Evolutionary conservation across 805 yeast species (phyloP).

Genomic region (Starmerella vitae): DNA sequence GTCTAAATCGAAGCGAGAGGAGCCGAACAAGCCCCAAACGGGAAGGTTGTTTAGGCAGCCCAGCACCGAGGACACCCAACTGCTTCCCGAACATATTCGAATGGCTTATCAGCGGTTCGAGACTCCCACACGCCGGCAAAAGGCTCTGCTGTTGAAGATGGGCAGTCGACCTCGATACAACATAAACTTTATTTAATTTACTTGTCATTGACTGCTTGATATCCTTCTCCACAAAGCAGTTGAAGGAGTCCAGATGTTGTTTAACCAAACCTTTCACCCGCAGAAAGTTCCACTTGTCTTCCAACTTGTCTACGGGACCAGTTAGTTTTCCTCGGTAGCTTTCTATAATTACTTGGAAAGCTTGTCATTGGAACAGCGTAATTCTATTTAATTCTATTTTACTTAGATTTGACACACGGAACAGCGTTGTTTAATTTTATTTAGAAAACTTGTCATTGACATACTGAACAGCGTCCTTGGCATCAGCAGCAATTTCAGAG

Average conservation of each 20-base stretch:
- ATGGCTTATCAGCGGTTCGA: constrained; percentile 21
- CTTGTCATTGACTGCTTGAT: background rate
- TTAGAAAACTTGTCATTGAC: constrained; percentile 4
- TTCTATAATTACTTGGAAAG: too few relatives aligned
- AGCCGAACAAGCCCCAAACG: constrained; percentile 7
- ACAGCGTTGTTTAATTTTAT: background rate
- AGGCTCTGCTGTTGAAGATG: constrained; percentile 15
- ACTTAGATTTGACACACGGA: too few relatives aligned
- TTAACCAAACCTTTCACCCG: constrained; percentile 83
- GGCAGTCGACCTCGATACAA: constrained; percentile 15
- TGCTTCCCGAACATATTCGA: constrained; percentile 20
- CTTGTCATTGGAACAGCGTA: too few relatives aligned
- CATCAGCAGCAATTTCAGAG: constrained; percentile 75
- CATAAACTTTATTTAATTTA: constrained; percentile 12
- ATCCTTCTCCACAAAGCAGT: background rate
- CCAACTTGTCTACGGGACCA: constrained; percentile 80
- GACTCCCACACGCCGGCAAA: constrained; percentile 11
- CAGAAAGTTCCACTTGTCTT: constrained; percentile 94
- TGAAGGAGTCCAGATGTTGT: background rate
- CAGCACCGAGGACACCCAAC: constrained; percentile 20
- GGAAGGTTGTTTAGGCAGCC: constrained; percentile 17
- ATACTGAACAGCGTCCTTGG: constrained; percentile 12
- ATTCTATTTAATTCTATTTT: too few relatives aligned
- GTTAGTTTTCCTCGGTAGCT: constrained; percentile 85
- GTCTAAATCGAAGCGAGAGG: constrained; percentile 28